Base-by-base conservation (phyloP, 2,329 filamentous ascomycete species). In the Fonsecaea nubica region DNA sequence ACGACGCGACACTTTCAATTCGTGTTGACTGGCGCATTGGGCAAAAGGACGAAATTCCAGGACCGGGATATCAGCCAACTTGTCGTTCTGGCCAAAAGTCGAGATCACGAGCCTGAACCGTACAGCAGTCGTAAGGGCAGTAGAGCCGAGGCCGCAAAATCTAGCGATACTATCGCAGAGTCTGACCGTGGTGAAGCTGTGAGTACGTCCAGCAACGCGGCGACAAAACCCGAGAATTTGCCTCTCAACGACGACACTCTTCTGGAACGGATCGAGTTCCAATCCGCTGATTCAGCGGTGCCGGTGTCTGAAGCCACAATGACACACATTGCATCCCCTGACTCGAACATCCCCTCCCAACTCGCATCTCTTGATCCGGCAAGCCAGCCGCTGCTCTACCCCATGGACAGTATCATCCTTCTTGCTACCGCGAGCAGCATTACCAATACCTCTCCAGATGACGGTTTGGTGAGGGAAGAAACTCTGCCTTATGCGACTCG, bases 171-270 rank as follows among this genome's bases (percentile, higher is more conserved):
- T 3, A 64, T 13, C 32, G 30, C 70, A 74, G 4, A 72, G 33
- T 30, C 32, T 38, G 32, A 32, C 13, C 58, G 36, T 12, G 38
- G 48, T 30, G 42, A 55, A 36, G 55, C 42, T 25, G 12, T 25
- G 32, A 48, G 56, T 12, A 15, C 40, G 7, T 30, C 21, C 13
- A 36, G 30, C 12, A 40, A 10, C 35, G 6, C 53, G 7, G 73
- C 76, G 3, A 78, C 79, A 2, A 80, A 78, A 52, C 92, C 93
- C 0, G 86, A 90, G 72, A 89, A 90, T 2, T 77, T 98, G 13
- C 86, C 90, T 40, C 81, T 98, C 3, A 96, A 98, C 75, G 92
- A 99, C 73, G 95, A 99, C 76, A 98, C 95, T 0, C 84, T 99
- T 0, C 83, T 98, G 1, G 95, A 99, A 76, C 87, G 88, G 2